Percentiles rank a stretch among this genome's conserved stretches.
phyloP scores from a whole-genome alignment of 2,329 filamentous ascomycete species.

The Neopestalotiopsis sp. region DNA sequence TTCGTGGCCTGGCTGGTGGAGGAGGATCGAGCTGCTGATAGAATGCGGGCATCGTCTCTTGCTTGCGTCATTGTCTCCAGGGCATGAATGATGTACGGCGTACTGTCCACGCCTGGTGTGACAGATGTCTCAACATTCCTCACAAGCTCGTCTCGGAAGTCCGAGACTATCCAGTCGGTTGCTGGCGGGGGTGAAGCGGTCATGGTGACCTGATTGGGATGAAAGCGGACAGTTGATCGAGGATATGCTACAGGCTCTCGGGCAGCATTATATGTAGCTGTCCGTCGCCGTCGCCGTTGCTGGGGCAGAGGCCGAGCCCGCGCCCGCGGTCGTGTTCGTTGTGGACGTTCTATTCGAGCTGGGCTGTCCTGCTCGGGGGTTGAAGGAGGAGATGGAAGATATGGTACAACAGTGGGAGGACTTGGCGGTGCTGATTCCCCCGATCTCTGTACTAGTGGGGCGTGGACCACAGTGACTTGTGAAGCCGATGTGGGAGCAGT shows the following conservation, averaged over 20 bases:
- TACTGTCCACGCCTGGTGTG: slow-evolving; percentile 83
- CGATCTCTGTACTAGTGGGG: slow-evolving; percentile 5
- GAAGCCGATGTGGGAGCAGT: slow-evolving; percentile 31
- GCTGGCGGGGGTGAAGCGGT: slow-evolving; percentile 26
- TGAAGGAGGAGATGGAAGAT: slow-evolving; percentile 47
- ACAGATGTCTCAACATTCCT: slow-evolving; percentile 54
- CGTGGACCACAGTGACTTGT: slow-evolving; percentile 33
- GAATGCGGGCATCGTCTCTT: slow-evolving; percentile 61
- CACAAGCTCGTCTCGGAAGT: slow-evolving; percentile 59
- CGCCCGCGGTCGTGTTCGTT: neutral
- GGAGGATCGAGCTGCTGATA: slow-evolving; percentile 24
- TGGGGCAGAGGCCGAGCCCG: neutral
- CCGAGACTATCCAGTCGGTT: slow-evolving; percentile 30
- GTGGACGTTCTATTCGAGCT: slow-evolving; percentile 44
- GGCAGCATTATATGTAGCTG: slow-evolving; percentile 29
- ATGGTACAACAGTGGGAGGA: slow-evolving; percentile 41
- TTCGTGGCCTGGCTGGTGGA: slow-evolving; percentile 29
- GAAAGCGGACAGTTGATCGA: slow-evolving; percentile 40
- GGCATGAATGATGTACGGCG: slow-evolving; percentile 87
- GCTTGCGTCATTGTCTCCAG: slow-evolving; percentile 84
- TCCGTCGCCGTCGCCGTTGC: slow-evolving; percentile 34
- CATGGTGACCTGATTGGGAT: slow-evolving; percentile 47
- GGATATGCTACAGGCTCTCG: slow-evolving; percentile 26
- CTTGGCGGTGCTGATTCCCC: slow-evolving; percentile 33
- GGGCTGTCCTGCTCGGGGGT: slow-evolving; percentile 50